A percentile compares a stretch with the other conserved stretches of the same genome.
Conservation (phyloP, 1,284 basidiomycete genomes). For the Puccinia coronata region DNA sequence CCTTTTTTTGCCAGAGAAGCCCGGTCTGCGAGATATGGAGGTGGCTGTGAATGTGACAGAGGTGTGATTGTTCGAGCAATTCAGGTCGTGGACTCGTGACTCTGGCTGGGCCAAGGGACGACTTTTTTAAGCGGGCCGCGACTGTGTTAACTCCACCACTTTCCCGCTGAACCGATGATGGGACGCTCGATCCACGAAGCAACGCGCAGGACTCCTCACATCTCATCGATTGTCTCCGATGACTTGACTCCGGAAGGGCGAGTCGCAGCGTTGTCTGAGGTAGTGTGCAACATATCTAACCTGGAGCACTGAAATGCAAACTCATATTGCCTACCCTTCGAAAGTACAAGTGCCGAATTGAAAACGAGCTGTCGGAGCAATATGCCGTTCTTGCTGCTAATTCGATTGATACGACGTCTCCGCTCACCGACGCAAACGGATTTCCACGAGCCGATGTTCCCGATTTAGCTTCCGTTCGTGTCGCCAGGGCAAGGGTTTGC, state of each 20-base stretch:
- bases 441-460: conserved; percentile 44
- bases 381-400: conserved; percentile 24
- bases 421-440: conserved; percentile 26
- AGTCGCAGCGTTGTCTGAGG: neutral
- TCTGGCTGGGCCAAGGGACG: no score
- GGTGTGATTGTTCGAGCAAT: no score
- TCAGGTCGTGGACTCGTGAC: no score
- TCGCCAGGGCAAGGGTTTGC: conserved; percentile 29
- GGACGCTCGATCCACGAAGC: conserved; percentile 15
- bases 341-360: conserved; percentile 19
- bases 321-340: neutral
- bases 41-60: no score
- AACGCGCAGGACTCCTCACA: neutral
- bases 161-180: conserved; percentile 23
- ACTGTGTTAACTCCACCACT: no score
- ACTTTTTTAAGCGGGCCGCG: no score
- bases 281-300: neutral
- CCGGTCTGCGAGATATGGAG: no score
- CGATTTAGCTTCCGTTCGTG: conserved; percentile 37
- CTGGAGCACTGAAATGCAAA: neutral
- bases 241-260: neutral
- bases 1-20: no score
- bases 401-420: conserved; percentile 8
- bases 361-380: conserved; percentile 9
- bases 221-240: neutral